Base-by-base conservation (phyloP, 257 asterid genomes). In the Nicotiana benthamiana region DNA sequence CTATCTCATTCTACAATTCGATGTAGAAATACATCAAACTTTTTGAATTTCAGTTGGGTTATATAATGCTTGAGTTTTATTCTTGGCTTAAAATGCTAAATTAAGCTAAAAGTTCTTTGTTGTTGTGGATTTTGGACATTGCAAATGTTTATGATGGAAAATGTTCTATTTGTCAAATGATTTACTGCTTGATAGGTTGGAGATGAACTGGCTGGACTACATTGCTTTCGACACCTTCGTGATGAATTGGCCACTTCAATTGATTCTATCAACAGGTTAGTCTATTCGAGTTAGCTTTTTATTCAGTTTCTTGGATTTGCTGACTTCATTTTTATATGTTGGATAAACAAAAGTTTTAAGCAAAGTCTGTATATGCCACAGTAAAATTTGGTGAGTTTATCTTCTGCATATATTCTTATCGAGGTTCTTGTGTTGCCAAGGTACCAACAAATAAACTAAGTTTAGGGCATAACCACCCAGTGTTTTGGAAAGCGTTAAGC, bases 201-300 rank as follows among this genome's bases (percentile, higher is more conserved):
- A 77, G 98, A 94, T 84, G 99, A 92, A 87, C 85, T 96, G 88
- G 91, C 93, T 85, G 99, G 99, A 83, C 83, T 96, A 81, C 98
- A 94, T 90, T 96, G 99, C 90, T 96, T 94, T 87, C 98, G 96
- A 64, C 97, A 93, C 91, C 97, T 96, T 80, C 93, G 97, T 81
- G 97, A 91, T 84, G 93, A 91, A 70, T 91, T 96, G 81, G 84
- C 95, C 80, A 79, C 95, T 84, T 92, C 97, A 60, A 86, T 93
- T 28, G 97, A 96, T 81, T 91, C 98, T 75, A 91, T 96, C 85
- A 96, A 96, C 93, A 91, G 98, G 99, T 94, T 87, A 75, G 95
- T 83, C 83, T 60, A 81, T 82, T 75, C 79, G 17, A 74, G 61
- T 48, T 74, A 74, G 79, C 52, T 26, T 48, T 22, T 74, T 74